Base-by-base conservation (phyloP, 1,284 basidiomycete species). In the Puccinia horiana region DNA sequence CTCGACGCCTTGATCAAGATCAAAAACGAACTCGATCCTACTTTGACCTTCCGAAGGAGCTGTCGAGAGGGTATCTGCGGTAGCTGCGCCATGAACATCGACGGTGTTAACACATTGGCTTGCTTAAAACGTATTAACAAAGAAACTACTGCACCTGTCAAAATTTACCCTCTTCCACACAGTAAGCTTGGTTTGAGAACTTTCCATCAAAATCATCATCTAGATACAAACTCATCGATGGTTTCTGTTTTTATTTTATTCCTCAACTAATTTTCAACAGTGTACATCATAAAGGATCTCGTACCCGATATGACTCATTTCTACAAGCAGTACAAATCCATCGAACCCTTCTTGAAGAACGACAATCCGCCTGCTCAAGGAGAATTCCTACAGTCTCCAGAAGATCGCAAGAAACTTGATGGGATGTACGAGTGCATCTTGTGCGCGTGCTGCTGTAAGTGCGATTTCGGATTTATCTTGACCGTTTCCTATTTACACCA, bases 251-350 rank as follows among this genome's bases (percentile, higher is more conserved):
- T n/a, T n/a, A n/a, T n/a, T n/a, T n/a, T n/a, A n/a, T 54, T 47
- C 32, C 35, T 42, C 1, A 37, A 35, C 32, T 16, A n/a, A 37
- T 54, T 47, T 75, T 42, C 58, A 47, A n/a, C 8, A 42, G 95
- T 98, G 96, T 98, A 98, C 89, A 91, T 99, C 86, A 96, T 99
- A 88, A 99, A 98, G 90, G 96, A 99, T 89, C 92, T 99, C 85
- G 94, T 99, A 1, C 94, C 90, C 70, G 90, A 91, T 85, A 87
- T 89, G 84, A 89, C 93, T 16, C 92, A 92, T 84, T 96, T 95
- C 90, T 97, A 96, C 92, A 98, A 99, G 89, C 96, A 99, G 88
- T 98, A 99, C 93, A 98, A 98, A 89, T 96, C 95, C 56, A 98
- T 99, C 88, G 92, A 99, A 88, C 95, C 94, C 11, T 97, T 92